Evolutionary conservation across 2,329 filamentous ascomycete genomes (phyloP), one percentile per base, ranked within the genome.

Genomic region (Cadophora sp.): DNA sequence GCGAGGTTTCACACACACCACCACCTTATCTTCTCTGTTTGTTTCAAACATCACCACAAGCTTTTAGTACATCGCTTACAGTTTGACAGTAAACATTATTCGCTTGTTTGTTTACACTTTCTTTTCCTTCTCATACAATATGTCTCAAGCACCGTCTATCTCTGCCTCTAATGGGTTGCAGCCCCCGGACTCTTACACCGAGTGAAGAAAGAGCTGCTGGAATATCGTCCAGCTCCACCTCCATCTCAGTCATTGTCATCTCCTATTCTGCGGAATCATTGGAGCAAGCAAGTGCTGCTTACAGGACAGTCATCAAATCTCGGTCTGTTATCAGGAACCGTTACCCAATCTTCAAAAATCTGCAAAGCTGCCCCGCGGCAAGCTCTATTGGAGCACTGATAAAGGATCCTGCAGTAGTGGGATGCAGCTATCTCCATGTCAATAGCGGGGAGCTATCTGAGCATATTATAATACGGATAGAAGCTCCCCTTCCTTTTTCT

Each of bases 341-440:
- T 37, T 59, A 26, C 55, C 12, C 22, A 24, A 37, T 37, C n/a
- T 26, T 40, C 11, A 26, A 19, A 14, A 16, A 40, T 59, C 55
- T 26, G n/a, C 34, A 37, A 37, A 43, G n/a, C 53, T 59, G 19
- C 34, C 34, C 34, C 55, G 55, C 55, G 22, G 31, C 22, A 37
- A 59, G 24, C 22, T 37, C n/a, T 40, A 58, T 40, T 59, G 34
- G 55, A 46, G 55, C 19, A 11, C n/a, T 59, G 31, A 59, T 59
- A 58, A 37, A 59, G 31, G n/a, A 56, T 31, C 31, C 34, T 59
- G 55, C 55, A 59, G 55, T 59, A 59, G 55, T 40, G 55, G 31
- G 55, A 37, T 59, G 55, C 55, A 59, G 22, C 31, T 34, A 37
- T 16, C 55, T 40, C n/a, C 3, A 59, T 43, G 31, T 59, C 50